A percentile compares a stretch with the other conserved stretches of the same genome.
Evolutionary conservation across 2,329 filamentous ascomycete species (phyloP).

Genomic region (Talaromyces funiculosus): DNA sequence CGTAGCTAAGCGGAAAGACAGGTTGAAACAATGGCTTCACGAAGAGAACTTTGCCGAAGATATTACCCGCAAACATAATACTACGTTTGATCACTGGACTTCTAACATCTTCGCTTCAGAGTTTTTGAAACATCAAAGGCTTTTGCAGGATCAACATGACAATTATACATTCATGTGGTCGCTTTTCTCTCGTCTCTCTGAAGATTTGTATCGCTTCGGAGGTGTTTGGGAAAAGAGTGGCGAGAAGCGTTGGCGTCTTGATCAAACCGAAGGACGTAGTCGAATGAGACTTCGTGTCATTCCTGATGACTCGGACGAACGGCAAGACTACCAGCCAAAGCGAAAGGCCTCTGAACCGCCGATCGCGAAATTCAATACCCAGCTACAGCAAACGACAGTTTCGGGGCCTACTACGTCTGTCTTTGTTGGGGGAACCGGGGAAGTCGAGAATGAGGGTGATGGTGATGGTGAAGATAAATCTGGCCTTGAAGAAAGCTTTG

Average conservation of each 20-base stretch:
- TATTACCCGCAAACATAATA: constrained; percentile 72
- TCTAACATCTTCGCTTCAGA: constrained; percentile 93
- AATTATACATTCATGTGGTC: constrained; percentile 72
- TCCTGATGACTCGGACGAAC: constrained; percentile 64
- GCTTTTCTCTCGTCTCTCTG: constrained; percentile 70
- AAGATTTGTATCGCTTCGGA: constrained; percentile 70
- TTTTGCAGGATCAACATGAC: constrained; percentile 89
- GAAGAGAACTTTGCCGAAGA: constrained; percentile 66
- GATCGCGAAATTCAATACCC: constrained; percentile 43
- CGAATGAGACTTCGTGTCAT: constrained; percentile 86
- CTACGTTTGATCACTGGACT: constrained; percentile 84
- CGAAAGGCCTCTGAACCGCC: constrained; percentile 57
- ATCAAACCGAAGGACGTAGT: constrained; percentile 91
- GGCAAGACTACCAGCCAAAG: constrained; percentile 79
- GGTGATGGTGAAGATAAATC: constrained; percentile 28
- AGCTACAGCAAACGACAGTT: constrained; percentile 33
- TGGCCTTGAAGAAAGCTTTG: constrained; percentile 80
- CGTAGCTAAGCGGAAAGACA: constrained; percentile 71
- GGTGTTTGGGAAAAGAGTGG: constrained; percentile 67
- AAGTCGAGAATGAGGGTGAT: constrained; percentile 25
- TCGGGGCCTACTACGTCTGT: constrained; percentile 33
- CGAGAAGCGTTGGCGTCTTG: constrained; percentile 77
- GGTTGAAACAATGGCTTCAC: constrained; percentile 70
- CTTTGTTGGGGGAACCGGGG: constrained; percentile 28
- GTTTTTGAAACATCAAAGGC: constrained; percentile 81